Evolutionary conservation across 306 rosid species (phyloP).

Genomic region (Urtica urens): DNA sequence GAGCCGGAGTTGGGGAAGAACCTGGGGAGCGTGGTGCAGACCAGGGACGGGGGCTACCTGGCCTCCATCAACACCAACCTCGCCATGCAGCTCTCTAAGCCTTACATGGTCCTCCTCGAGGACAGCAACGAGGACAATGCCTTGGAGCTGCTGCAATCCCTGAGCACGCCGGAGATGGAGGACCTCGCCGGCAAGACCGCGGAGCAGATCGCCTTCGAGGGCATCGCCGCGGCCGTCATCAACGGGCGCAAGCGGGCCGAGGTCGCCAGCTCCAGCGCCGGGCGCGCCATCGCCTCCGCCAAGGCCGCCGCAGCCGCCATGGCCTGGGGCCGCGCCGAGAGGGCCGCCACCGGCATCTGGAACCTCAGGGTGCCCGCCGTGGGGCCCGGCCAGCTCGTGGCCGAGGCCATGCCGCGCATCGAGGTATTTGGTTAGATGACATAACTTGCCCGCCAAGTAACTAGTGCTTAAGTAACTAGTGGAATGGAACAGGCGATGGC

Average conservation of each 20-base stretch:
- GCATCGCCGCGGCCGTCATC: constrained; percentile 79
- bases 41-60: constrained; percentile 73
- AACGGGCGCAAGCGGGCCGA: constrained; percentile 81
- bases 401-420: constrained; percentile 59
- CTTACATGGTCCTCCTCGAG: constrained; percentile 44
- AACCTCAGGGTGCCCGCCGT: constrained; percentile 52
- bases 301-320: constrained; percentile 40
- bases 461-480: no score
- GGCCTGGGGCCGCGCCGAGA: constrained; percentile 63
- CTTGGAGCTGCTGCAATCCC: constrained; percentile 26
- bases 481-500: no score
- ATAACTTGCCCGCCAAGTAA: no score
- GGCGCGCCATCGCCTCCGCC: constrained; percentile 35
- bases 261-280: constrained; percentile 84
- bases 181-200: constrained; percentile 83
- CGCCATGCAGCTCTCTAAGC: constrained; percentile 84
- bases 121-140: no score
- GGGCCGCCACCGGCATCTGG: constrained; percentile 81
- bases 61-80: constrained; percentile 80
- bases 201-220: constrained; percentile 92
- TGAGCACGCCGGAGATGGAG: constrained; percentile 69
- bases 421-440: no score
- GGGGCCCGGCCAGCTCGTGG: constrained; percentile 48
- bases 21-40: constrained; percentile 70
- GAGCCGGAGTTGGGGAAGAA: constrained; percentile 86